Evolutionary conservation across 139 green algal genomes (phyloP).

Genomic region (Closterium sp.): DNA sequence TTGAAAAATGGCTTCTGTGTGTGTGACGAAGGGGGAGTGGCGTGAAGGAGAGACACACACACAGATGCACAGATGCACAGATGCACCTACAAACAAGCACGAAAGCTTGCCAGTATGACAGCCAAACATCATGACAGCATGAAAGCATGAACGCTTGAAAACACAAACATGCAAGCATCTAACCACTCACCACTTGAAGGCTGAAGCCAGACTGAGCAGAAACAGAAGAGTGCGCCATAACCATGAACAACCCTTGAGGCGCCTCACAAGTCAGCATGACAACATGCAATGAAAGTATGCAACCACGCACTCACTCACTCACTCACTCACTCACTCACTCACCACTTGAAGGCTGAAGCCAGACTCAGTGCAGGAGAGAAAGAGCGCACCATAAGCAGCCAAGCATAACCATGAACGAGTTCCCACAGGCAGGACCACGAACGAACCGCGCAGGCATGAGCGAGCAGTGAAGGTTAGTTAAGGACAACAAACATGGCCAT

Average conservation of each 20-base stretch:
- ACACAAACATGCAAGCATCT: too few relatives aligned
- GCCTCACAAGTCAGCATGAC: too few relatives aligned
- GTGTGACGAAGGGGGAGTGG: too few relatives aligned
- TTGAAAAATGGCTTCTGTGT: constrained; percentile 49
- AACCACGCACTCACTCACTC: too few relatives aligned
- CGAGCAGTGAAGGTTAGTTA: background rate
- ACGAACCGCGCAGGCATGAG: too few relatives aligned
- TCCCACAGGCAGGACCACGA: background rate
- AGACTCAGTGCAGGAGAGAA: constrained; percentile 12
- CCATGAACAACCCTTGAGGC: too few relatives aligned
- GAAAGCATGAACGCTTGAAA: too few relatives aligned
- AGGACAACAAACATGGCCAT: background rate
- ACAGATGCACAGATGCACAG: background rate
- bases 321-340: background rate
- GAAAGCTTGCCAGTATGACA: too few relatives aligned
- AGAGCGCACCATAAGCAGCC: background rate
- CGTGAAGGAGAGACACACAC: background rate
- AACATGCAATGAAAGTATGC: too few relatives aligned
- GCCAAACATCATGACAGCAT: too few relatives aligned
- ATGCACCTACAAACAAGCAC: too few relatives aligned
- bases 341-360: constrained; percentile 46
- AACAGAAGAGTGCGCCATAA: too few relatives aligned
- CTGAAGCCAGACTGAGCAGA: constrained; percentile 46
- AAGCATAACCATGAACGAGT: background rate
- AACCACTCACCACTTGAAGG: constrained; percentile 37